Evolutionary conservation across 2,329 filamentous ascomycete species (phyloP), one percentile per base, ranked within the genome.

Genomic region (Nemania sp.): DNA sequence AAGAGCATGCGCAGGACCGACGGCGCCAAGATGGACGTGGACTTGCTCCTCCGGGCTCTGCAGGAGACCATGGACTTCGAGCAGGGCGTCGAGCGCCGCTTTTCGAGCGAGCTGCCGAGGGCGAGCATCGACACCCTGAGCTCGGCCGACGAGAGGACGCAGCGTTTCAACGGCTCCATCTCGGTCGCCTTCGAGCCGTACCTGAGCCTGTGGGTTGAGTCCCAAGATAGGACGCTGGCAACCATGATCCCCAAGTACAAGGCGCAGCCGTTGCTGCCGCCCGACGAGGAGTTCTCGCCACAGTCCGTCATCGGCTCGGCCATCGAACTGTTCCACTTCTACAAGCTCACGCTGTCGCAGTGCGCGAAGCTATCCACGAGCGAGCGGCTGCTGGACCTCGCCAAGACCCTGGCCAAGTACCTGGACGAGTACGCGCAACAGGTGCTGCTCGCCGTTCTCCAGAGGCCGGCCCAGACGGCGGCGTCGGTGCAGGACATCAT

Each of bases 51-150:
- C 20, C 91, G 89, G 37, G 97, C 94, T 74, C 78, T 98, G 65
- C 94, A 98, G 71, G 93, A 98, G 74, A 99, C 95, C 0, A 85
- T 99, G 68, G 92, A 99, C 73, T 99, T 99, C 73, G 95, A 99
- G 76, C 93, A 98, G 72, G 89, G 85, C 60, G 81, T 99, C 12
- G 95, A 99, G 75, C 87, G 87, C 64, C 87, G 90, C 10, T 98
- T 98, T 73, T 84, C 89, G 1, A 88, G 81, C 61, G 84, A 87
- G 71, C 79, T 90, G 39, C 79, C 90, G 39, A 86, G 91, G 59
- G 87, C 88, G 15, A 98, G 94, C 43, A 92, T 96, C 58, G 95
- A 99, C 73, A 98, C 94, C 0, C 84, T 96, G 32, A 89, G 87
- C 63, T 96, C 91, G 1, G 80, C 85, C 9, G 90, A 93, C 62